Base-by-base conservation (phyloP, 2,329 filamentous ascomycete genomes). In the Phaeosphaeriaceae sp. region DNA sequence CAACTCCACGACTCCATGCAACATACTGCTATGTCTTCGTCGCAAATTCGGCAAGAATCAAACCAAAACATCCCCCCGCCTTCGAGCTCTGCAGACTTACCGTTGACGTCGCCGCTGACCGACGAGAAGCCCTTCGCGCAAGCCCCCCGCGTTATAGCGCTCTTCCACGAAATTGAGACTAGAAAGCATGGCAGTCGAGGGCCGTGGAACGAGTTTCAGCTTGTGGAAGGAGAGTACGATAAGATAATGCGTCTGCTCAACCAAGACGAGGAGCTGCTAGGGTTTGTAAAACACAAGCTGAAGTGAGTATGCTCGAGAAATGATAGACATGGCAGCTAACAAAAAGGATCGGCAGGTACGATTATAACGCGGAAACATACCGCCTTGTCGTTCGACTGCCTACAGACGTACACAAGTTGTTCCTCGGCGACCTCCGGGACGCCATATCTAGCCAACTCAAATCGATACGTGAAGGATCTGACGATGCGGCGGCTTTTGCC, bases 371-470 rank as follows among this genome's bases (percentile, higher is more conserved):
- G 39, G 47, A 50, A 13, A 46, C 5, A 11, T 4, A 43, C 35
- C 26, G 17, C 16, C 48, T 60, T 40, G 44, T 50, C 23, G 40
- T 58, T 50, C 52, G 54, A 15, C 56, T 58, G 49, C 57, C 55
- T 35, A 58, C 48, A 8, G 44, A 3, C 8, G 32, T 58, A 50
- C 57, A 60, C 33, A 46, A 61, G 17, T 34, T 41, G n/a, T 59
- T 59, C 29, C 43, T 58, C 17, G 47, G 8, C 29, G 4, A 29
- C 16, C 35, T 61, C 3, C 47, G 52, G 50, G 47, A 59, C 30
- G 50, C 28, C 6, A 53, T 61, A 21, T 23, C 7, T 2, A 53
- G 40, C 26, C 50, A 57, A 38, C 43, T 61, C 15, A 54, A 61
- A 50, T 2, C 35, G 17, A 58, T 60, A 6, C 37, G 49, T 35